Evolutionary conservation across 345 rosid species (phyloP), one percentile per base, ranked within the genome.

Genomic region (Stellera chamaejasme): DNA sequence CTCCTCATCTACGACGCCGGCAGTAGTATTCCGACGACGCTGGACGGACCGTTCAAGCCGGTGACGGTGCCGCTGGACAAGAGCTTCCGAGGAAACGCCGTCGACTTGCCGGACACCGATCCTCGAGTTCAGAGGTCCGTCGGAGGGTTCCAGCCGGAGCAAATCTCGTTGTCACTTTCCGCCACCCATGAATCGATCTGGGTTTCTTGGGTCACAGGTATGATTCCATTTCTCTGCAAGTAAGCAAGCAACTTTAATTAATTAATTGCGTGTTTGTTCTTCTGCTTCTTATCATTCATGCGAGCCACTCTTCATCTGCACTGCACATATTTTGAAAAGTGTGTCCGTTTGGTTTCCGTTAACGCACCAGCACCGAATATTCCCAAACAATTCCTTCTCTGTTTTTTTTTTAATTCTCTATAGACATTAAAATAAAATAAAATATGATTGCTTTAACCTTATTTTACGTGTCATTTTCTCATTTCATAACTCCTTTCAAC

Each of bases 141-240:
- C 48, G 8, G 26, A 16, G 74, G 75, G 25, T 78, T 83, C 60
- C 61, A 55, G 68, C 99, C 96, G 13, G 82, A 86, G 52, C 97
- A 89, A 61, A 74, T 93, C 60, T 82, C 88, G 0, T 58, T 93
- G 63, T 86, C 99, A 51, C 89, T 93, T 15, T 86, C 97, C 45
- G 57, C 79, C 27, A 65, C 52, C 51, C 64, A 73, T 70, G 72
- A 80, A 71, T 84, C 97, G 2, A 77, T 78, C 41, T 86, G 89
- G 94, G 67, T 88, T 54, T 92, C 99, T 53, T 92, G 99, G 99
- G 66, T 88, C 67, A 88, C 99, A 70, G 97, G 96, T 69, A 60
- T 60, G 7, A 61, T 32, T 61, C 19, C 28, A 39, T 60, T 15
- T 27, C 13, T 52, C 6, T 25, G 4, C 32, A 1, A 13, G 10